phyloP scores from a whole-genome alignment of 2,329 filamentous ascomycete species.

The Aciculosporium take region DNA sequence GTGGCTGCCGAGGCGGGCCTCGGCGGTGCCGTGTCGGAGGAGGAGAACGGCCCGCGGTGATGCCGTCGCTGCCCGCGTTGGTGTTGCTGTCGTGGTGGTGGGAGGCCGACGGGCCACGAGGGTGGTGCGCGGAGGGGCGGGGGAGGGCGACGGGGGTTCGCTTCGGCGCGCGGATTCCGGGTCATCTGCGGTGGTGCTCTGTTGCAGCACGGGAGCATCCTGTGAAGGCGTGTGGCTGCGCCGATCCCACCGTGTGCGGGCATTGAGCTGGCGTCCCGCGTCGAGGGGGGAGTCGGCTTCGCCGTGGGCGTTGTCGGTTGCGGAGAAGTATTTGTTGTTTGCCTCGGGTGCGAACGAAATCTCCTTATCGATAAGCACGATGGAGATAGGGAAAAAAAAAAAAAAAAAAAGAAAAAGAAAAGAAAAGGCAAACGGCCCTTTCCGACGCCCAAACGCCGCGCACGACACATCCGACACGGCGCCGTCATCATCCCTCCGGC shows the following conservation, averaged over 20 bases:
- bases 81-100: background rate
- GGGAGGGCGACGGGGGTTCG: background rate
- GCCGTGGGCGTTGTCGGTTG: no score
- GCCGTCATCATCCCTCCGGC: no score
- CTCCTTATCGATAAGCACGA: conserved; percentile 6
- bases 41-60: no score
- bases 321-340: no score
- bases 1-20: background rate
- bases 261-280: no score
- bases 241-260: no score
- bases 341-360: background rate
- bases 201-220: no score
- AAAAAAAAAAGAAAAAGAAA: background rate
- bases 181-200: background rate
- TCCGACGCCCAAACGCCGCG: no score
- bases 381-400: background rate
- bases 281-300: no score
- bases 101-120: background rate
- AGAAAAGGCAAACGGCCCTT: no score
- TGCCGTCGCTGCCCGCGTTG: no score
- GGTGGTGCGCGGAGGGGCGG: background rate
- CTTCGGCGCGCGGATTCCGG: background rate
- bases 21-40: background rate
- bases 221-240: no score
- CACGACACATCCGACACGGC: background rate